A percentile compares a stretch with the other conserved stretches of the same genome.
phyloP scores from a whole-genome alignment of 352 stramenopile genomes.

The Globisporangium polare region DNA sequence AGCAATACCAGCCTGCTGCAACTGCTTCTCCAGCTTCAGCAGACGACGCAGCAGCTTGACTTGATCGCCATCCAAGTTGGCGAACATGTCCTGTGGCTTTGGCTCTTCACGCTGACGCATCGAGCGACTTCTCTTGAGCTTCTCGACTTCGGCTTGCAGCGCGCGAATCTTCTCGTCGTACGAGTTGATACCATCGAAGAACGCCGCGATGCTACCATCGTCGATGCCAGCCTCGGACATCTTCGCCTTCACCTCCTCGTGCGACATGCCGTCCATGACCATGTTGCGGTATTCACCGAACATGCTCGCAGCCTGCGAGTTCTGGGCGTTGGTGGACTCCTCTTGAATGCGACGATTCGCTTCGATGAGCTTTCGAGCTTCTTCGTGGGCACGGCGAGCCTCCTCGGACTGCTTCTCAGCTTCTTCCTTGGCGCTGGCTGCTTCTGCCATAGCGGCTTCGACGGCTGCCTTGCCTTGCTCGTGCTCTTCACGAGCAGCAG shows the following conservation, averaged over 20 bases:
- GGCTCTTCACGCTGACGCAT: conserved; percentile 47
- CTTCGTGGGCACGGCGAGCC: conserved; percentile 66
- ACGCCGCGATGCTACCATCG: conserved; percentile 62
- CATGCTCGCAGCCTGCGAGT: conserved; percentile 39
- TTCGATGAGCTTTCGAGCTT: conserved; percentile 81
- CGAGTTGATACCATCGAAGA: conserved; percentile 83
- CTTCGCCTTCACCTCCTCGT: conserved; percentile 66
- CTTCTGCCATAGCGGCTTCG: conserved; percentile 82
- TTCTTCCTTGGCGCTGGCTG: conserved; percentile 70
- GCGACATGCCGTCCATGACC: conserved; percentile 64
- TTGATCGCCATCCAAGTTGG: conserved; percentile 73
- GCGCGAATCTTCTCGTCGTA: conserved; percentile 82
- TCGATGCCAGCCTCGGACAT: conserved; percentile 80
- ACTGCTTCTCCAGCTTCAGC: conserved; percentile 80
- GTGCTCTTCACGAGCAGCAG: conserved; percentile 72
- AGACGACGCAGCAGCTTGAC: conserved; percentile 74
- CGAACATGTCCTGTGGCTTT: conserved; percentile 57
- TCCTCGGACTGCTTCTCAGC: conserved; percentile 78
- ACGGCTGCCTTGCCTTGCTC: conserved; percentile 79
- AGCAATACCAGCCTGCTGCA: conserved; percentile 81
- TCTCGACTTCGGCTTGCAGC: conserved; percentile 80
- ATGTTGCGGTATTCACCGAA: conserved; percentile 65
- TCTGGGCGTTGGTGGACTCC: conserved; percentile 31
- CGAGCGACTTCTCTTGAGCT: conserved; percentile 65
- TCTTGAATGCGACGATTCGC: conserved; percentile 83